Percentiles rank a stretch among this genome's conserved stretches.
Evolutionary conservation across 345 rosid species (phyloP).

Genomic region (Eucalyptus regnans): DNA sequence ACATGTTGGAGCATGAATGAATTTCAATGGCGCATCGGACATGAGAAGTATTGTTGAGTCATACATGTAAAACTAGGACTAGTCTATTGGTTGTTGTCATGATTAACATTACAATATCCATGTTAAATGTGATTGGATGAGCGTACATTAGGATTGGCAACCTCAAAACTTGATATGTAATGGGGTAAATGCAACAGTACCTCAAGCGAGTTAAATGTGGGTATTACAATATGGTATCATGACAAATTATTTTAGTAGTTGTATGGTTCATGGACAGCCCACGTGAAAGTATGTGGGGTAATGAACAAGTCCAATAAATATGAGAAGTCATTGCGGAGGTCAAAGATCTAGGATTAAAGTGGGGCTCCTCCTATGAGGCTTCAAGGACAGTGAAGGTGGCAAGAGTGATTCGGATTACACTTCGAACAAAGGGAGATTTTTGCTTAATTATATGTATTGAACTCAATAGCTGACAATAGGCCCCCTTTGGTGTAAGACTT

Average conservation of each 20-base stretch:
- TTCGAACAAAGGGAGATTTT: background rate
- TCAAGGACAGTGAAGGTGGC: background rate
- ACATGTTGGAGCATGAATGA: background rate
- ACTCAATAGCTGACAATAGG: background rate
- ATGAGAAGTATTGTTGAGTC: background rate
- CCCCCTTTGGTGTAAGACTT: background rate
- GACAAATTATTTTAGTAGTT: background rate
- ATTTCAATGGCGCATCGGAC: background rate
- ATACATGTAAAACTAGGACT: background rate
- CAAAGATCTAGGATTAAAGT: background rate
- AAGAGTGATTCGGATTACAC: background rate
- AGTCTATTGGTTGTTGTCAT: background rate
- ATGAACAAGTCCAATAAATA: background rate
- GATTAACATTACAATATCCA: background rate
- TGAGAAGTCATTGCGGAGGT: background rate
- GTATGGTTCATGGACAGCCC: background rate
- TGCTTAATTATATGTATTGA: background rate
- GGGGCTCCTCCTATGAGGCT: background rate
- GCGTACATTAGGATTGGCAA: background rate
- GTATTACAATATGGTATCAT: background rate
- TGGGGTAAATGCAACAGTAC: background rate
- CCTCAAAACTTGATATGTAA: background rate
- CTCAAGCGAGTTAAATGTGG: background rate
- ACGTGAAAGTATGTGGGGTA: background rate
- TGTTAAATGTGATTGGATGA: background rate